These are phyloP conservation scores for Pelargonium nanum DNA, from an alignment of 345 rosid genomes.

Conservation along the genomic window DNA sequence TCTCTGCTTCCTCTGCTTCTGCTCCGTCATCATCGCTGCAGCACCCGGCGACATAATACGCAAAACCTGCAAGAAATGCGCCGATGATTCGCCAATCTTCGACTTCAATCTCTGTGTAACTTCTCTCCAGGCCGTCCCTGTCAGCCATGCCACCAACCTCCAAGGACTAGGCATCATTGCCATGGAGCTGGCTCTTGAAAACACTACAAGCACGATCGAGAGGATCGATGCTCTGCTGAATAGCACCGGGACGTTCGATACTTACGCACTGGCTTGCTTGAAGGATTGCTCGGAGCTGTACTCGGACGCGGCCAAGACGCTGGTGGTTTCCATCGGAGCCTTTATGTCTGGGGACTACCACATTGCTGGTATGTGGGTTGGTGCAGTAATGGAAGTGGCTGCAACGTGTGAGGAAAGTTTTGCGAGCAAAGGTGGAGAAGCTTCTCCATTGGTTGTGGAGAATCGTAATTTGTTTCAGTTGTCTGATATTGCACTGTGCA, in stretches of 20 bases:
- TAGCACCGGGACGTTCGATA: conserved; percentile 17
- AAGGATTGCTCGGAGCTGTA: conserved; percentile 42
- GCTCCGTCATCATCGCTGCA: too few relatives aligned
- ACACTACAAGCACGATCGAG: conserved; percentile 38
- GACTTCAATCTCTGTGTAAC: conserved; percentile 29
- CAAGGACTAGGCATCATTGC: conserved; percentile 38
- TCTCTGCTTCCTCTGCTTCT: too few relatives aligned
- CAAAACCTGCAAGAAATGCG: conserved; percentile 39
- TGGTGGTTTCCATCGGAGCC: conserved; percentile 34
- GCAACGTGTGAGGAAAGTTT: conserved; percentile 50
- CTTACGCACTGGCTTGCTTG: conserved; percentile 24
- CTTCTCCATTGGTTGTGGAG: conserved; percentile 34
- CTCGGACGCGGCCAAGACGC: conserved; percentile 21
- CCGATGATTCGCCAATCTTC: conserved; percentile 19
- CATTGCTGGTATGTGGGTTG: conserved; percentile 27
- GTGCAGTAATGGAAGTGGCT: conserved; percentile 40
- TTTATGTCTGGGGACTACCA: conserved; percentile 26
- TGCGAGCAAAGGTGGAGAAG: conserved; percentile 24
- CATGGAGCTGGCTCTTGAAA: conserved; percentile 47
- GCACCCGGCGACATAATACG: conserved; percentile 18
- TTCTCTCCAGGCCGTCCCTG: conserved; percentile 38
- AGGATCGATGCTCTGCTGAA: conserved; percentile 23
- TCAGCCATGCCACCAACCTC: conserved; percentile 34
- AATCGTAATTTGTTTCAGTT: conserved; percentile 39
- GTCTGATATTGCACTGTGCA: conserved; percentile 41